phyloP scores from a whole-genome alignment of 768 basidiomycete genomes.

The Megacollybia marginata region DNA sequence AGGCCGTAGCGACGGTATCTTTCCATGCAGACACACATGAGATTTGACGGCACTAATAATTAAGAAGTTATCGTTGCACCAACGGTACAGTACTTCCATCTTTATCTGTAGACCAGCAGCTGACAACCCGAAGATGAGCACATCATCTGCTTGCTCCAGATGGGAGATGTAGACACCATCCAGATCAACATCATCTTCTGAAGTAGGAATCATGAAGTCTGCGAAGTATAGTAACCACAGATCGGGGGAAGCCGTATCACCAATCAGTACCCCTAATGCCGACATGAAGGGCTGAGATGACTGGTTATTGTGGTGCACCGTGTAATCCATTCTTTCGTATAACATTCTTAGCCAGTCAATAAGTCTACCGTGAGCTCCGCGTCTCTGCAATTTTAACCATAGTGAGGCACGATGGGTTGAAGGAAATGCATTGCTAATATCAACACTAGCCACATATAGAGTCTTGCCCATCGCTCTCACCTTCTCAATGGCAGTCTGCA shows the following conservation, averaged over 20 bases:
- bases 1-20: not conserved
- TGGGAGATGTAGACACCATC: slow-evolving; percentile 8
- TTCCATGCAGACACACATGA: not conserved
- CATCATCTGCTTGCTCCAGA: slow-evolving; percentile 20
- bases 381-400: slow-evolving; percentile 19
- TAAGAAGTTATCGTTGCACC: slow-evolving; percentile 19
- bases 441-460: slow-evolving; percentile 14
- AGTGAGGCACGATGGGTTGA: slow-evolving; percentile 22
- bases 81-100: slow-evolving; percentile 9
- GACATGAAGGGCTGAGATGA: slow-evolving; percentile 12
- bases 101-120: slow-evolving; percentile 11
- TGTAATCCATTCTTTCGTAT: slow-evolving; percentile 14
- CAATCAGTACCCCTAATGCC: slow-evolving; percentile 17
- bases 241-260: slow-evolving; percentile 18
- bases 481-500: slow-evolving; percentile 12
- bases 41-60: slow-evolving; percentile 11
- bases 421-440: slow-evolving; percentile 28
- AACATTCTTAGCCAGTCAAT: slow-evolving; percentile 22
- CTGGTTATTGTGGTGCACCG: slow-evolving; percentile 7
- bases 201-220: slow-evolving; percentile 8
- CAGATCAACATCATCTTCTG: slow-evolving; percentile 11
- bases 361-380: slow-evolving; percentile 13
- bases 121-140: slow-evolving; percentile 13
- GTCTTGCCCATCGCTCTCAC: slow-evolving; percentile 4
- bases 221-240: slow-evolving; percentile 20